These are phyloP conservation scores for Nemophila menziesii DNA, from an alignment of 257 asterid species.

Conservation along the genomic window DNA sequence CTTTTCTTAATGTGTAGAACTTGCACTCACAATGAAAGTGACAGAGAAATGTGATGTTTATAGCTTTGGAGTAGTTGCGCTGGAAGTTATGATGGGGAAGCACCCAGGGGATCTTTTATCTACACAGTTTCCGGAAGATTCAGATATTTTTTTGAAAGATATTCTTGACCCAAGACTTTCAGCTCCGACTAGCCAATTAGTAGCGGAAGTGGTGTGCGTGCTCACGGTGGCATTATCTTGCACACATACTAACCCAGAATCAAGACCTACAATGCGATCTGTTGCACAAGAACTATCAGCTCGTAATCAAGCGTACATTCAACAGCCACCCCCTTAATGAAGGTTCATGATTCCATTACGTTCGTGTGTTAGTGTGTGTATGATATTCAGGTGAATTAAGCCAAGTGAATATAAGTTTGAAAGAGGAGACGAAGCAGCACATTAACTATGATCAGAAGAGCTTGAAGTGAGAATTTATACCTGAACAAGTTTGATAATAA, in stretches of 20 bases:
- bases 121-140: no score
- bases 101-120: constrained; percentile 6
- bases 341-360: no score
- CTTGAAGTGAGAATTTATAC: no score
- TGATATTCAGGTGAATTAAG: no score
- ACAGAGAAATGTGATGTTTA: constrained; percentile 10
- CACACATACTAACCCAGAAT: constrained; percentile 5
- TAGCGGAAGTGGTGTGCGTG: constrained; percentile 6
- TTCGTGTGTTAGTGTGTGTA: no score
- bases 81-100: constrained; percentile 10
- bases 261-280: constrained; percentile 5
- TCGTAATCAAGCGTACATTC: no score
- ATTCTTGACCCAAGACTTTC: no score
- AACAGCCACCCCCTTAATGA: no score
- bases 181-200: constrained; percentile 5
- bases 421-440: no score
- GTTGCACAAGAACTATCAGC: constrained; percentile 9
- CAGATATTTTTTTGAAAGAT: constrained; percentile 7
- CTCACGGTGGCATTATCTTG: constrained; percentile 5
- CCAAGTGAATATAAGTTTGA: no score
- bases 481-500: no score
- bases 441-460: no score
- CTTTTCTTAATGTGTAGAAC: constrained; percentile 4
- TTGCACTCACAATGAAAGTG: constrained; percentile 6
- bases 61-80: constrained; percentile 9